A percentile compares a stretch with the other conserved stretches of the same genome.
Evolutionary conservation across 106 monocot genomes (phyloP).

Genomic region (Allium cepa): DNA sequence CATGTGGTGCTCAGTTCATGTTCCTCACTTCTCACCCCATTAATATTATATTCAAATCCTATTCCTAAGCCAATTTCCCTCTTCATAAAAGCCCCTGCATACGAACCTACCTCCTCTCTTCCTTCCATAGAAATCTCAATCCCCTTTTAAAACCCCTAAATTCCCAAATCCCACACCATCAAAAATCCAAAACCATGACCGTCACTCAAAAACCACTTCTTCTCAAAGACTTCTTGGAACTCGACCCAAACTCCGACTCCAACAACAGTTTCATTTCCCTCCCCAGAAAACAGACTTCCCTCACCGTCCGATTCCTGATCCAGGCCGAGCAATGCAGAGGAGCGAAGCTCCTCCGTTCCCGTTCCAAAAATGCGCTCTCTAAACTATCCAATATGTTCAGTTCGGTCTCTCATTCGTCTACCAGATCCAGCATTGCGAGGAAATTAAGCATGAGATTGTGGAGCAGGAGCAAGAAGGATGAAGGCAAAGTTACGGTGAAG

Average conservation of each 20-base stretch:
- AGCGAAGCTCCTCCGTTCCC: background rate
- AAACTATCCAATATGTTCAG: conserved; percentile 11
- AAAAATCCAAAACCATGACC: background rate
- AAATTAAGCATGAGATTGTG: conserved; percentile 10
- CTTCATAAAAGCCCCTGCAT: background rate
- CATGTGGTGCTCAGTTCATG: no score
- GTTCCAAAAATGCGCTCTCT: conserved; percentile 7
- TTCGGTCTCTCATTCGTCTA: conserved; percentile 13
- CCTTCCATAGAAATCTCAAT: background rate
- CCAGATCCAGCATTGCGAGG: background rate
- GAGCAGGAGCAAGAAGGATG: background rate
- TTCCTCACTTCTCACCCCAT: no score
- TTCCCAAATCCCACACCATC: background rate
- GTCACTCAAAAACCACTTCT: conserved; percentile 15
- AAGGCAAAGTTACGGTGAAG: background rate
- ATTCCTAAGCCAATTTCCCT: background rate
- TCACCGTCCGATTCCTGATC: conserved; percentile 24
- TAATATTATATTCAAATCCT: no score
- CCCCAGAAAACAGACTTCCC: background rate
- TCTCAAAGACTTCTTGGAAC: conserved; percentile 35
- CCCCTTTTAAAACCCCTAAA: background rate
- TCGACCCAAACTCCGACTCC: conserved; percentile 15
- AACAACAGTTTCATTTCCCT: conserved; percentile 13
- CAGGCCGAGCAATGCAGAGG: conserved; percentile 17
- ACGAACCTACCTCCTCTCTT: background rate